Evolutionary conservation across 208 protist genomes (phyloP), one percentile per base, ranked within the genome.

Genomic region (Acanthamoeba healyi): DNA sequence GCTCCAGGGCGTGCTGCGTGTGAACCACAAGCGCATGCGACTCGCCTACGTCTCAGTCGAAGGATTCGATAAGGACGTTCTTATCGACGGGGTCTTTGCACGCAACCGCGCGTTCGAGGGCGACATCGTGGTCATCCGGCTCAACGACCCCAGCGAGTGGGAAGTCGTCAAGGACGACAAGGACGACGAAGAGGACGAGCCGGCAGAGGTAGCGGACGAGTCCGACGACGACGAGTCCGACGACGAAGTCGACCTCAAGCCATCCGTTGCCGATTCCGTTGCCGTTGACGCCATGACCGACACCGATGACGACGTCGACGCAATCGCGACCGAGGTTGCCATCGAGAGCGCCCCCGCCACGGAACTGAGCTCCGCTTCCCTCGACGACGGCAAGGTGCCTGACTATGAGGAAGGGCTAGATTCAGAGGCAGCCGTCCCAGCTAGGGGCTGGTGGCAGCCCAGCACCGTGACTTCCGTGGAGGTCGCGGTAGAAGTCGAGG

Each of bases 101-200:
- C 94, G 94, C 49, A 97, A 97, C 63, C 79, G 96, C 51, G 95
- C 94, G 19, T 96, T 97, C 38, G 54, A 96, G 24, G 88, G 94
- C 32, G 96, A 97, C 74, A 79, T 95, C 22, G 96, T 97, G n/a
- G 94, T 94, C 42, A 94, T 96, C 44, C 51, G 94, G 44, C 42
- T 96, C 44, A 58, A 82, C 36, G 89, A 82, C 34, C 58, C 40
- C 24, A 93, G 89, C 36, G 51, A 93, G 51, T 82, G 67, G 89
- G 89, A 93, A 58, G 89, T 82, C 14, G 40, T 82, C 0, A 93
- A 93, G 65, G 89, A 93, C 0, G 34, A 56, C 5, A 74, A 95
- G 58, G 94, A 88, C 26, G 92, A 77, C 19, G 92, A 94, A 19
- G 74, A 94, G 12, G 89, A 32, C 34, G 89, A 82, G n/a, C n/a